Evolutionary conservation across 2,329 filamentous ascomycete species (phyloP), one percentile per base, ranked within the genome.

Genomic region (Ophiostoma populinum): DNA sequence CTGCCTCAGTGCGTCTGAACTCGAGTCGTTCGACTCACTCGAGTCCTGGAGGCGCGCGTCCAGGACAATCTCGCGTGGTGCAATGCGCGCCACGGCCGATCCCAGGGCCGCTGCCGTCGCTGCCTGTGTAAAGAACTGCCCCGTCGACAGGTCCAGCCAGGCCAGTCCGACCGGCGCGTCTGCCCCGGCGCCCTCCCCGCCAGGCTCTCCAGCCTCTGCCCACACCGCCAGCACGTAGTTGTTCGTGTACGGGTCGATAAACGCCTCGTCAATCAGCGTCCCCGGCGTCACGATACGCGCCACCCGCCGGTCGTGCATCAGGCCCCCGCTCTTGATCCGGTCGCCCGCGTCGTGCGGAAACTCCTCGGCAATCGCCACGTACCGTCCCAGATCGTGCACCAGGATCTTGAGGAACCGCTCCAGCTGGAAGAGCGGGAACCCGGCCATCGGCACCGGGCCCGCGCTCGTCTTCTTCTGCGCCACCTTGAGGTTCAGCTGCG

Each of bases 221-320:
- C 92, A 71, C 32, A 95, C 68, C 24, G 81, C 77, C 51, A 95
- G 69, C 22, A 95, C 65, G 53, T 87, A 98, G 52, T 94, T 95
- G 55, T 90, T 94, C 47, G 81, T 75, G 51, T 80, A 87, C 2
- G 85, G 82, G 51, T 95, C 82, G 63, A 98, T 85, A 54, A 95
- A 98, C 47, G 85, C 86, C 56, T 98, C 90, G 54, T 98, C 90
- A 45, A 98, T 93, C 36, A 98, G 62, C 2, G 90, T 98, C 15
- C 90, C 90, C 1, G 90, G 85, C 1, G 90, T 95, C 49, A 98
- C 74, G 45, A 98, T 77, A 38, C 90, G 75, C 13, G 81, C 71
- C 11, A 98, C 83, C 45, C 65, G 75, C 18, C 90, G 77, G 51
- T 92, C 80, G 52, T 90, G 92, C 61, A 87, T 64, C 43, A 87